Evolutionary conservation across 805 yeast species (phyloP), one percentile per base, ranked within the genome.

Genomic region (Sungouiella thailandica): DNA sequence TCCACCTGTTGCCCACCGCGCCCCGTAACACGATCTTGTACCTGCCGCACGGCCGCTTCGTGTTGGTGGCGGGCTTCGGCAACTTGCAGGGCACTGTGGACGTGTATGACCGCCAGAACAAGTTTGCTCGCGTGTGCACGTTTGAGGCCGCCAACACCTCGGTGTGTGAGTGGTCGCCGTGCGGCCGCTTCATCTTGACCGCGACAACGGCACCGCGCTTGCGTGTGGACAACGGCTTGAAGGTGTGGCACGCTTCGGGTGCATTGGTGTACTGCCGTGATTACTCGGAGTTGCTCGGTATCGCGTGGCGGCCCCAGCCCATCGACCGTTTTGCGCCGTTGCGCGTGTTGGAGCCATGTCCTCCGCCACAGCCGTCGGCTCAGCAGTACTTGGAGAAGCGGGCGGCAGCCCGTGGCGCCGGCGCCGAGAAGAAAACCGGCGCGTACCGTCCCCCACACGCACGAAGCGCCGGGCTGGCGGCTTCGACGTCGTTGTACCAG

Each of bases 361-460:
- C 89, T 18, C 69, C 65, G 39, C 78, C 90, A 3, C 93, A 90
- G 55, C 64, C 65, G 35, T 76, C 85, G 28, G 95, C 88, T 14
- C 64, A 70, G 27, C 84, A 76, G 37, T 76, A 65, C 49, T 48
- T 71, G 44, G 67, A 66, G 23, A 69, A 69, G 46, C 60, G 55
- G 39, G 60, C 60, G 31, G 59, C 60, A 12, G 50, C 50, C 26
- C 48, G 55, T 25, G 50, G 61, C 7, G 54, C 60, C 5, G 45
- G 53, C 25, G 54, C 59, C 12, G 58, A 66, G 13, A 56, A 72
- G 35, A 82, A 80, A 54, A 72, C 76, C 20, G 96, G 96, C 34
- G 97, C 97, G 26, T 93, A 93, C 58, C 78, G 95, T 58, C 98
- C 98, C 16, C 98, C 99, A 2, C 96, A 88, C 59, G 96, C 97